A percentile compares a stretch with the other conserved stretches of the same genome.
Evolutionary conservation across 768 basidiomycete species (phyloP).

Genomic region (Leccinum disarticulatum): DNA sequence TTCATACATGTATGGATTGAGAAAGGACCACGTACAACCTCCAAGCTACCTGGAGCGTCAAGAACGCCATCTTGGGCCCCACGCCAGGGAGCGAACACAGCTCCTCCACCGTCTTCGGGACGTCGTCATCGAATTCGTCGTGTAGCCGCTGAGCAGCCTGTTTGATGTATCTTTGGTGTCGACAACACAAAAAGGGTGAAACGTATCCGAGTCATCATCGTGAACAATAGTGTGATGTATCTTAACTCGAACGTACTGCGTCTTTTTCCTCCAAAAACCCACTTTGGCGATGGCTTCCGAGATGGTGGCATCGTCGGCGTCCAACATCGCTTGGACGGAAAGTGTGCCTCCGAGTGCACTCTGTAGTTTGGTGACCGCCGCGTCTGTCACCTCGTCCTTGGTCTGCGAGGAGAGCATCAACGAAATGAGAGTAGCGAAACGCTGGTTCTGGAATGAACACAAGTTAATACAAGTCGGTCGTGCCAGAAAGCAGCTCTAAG

Average conservation of each 20-base stretch:
- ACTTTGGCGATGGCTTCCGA: conserved; percentile 82
- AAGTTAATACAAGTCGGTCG: not conserved
- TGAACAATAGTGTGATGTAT: not conserved
- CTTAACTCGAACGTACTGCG: conserved; percentile 48
- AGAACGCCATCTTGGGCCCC: conserved; percentile 95
- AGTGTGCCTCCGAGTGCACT: conserved; percentile 75
- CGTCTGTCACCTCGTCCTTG: conserved; percentile 85
- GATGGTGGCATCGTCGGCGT: conserved; percentile 61
- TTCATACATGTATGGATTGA: no score
- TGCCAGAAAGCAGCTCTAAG: not conserved
- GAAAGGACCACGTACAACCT: conserved; percentile 51
- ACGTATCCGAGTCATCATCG: not conserved
- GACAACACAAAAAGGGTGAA: not conserved
- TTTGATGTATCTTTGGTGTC: conserved; percentile 62
- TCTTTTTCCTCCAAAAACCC: conserved; percentile 90
- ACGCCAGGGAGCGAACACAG: conserved; percentile 88
- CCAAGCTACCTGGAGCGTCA: conserved; percentile 84
- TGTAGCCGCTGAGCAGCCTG: conserved; percentile 66
- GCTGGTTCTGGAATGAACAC: conserved; percentile 54
- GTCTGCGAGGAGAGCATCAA: conserved; percentile 97
- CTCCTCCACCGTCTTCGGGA: conserved; percentile 87
- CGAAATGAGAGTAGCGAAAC: conserved; percentile 84
- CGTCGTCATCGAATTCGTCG: conserved; percentile 77
- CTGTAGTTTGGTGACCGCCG: conserved; percentile 75
- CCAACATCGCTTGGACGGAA: conserved; percentile 66